A percentile compares a stretch with the other conserved stretches of the same genome.
These are phyloP conservation scores for Blumeria graminis DNA, from an alignment of 2,329 filamentous ascomycete species.

Conservation along the genomic window DNA sequence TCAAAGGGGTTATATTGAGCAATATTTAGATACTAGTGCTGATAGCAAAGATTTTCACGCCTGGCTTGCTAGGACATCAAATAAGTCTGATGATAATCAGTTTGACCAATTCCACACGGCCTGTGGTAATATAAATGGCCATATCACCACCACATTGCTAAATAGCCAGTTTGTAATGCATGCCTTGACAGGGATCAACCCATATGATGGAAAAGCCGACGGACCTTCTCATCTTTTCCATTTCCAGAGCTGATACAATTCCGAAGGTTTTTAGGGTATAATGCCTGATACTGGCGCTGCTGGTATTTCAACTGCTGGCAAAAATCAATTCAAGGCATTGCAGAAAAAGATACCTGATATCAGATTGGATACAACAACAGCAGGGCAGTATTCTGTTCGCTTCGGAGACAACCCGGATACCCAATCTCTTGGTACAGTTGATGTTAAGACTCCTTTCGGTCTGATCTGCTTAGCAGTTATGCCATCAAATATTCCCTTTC, in stretches of 20 bases:
- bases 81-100: not conserved
- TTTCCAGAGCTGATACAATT: not conserved
- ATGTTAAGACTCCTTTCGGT: not conserved
- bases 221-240: too few species aligned
- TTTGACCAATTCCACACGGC: slow-evolving; percentile 5
- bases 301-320: not conserved
- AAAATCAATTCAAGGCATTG: slow-evolving; percentile 1
- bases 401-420: not conserved
- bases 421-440: not conserved
- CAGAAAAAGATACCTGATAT: not conserved
- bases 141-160: not conserved
- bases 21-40: not conserved
- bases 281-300: not conserved
- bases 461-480: not conserved
- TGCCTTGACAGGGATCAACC: not conserved
- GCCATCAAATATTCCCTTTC: not conserved
- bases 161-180: not conserved
- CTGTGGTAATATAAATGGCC: not conserved
- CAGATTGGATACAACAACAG: not conserved
- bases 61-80: not conserved
- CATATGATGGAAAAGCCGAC: too few species aligned
- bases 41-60: not conserved
- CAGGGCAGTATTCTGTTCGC: not conserved
- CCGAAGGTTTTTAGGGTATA: not conserved
- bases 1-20: not conserved